Conservation (phyloP, 305 asterid genomes). For the Petunia hybrid region DNA sequence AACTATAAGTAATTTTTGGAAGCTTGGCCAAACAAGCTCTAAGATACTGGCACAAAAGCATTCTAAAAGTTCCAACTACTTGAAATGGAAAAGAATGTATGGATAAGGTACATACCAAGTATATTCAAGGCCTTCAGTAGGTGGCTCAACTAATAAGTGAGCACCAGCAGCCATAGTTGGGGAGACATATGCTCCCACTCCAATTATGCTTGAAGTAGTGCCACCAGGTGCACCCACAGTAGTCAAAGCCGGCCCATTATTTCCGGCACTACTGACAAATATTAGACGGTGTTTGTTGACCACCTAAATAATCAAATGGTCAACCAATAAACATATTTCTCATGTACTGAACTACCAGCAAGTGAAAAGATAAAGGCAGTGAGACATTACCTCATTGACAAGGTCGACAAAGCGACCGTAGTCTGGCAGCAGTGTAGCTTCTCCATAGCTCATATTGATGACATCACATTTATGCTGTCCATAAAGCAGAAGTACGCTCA, state of each 20-base stretch:
- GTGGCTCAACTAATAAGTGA: conserved; percentile 90
- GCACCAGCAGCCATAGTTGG: conserved; percentile 99
- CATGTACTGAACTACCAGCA: conserved; percentile 32
- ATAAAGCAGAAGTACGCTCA: conserved; percentile 31
- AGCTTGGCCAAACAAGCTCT: too few relatives aligned
- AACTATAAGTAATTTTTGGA: too few relatives aligned
- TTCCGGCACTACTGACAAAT: conserved; percentile 97
- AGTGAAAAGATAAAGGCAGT: conserved; percentile 36
- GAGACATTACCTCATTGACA: conserved; percentile 77
- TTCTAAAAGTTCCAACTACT: conserved; percentile 3
- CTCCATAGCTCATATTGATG: conserved; percentile 98
- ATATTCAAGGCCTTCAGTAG: conserved; percentile 93
- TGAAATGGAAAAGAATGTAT: conserved; percentile 29
- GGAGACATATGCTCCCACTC: conserved; percentile 97
- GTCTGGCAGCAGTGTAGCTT: conserved; percentile 86
- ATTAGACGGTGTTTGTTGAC: conserved; percentile 86
- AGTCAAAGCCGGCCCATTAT: conserved; percentile 92
- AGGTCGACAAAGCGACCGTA: conserved; percentile 98
- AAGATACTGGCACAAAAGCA: conserved; percentile 14
- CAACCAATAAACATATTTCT: conserved; percentile 10
- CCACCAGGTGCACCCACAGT: conserved; percentile 99
- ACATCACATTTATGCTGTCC: conserved; percentile 97
- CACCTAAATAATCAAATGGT: conserved; percentile 58
- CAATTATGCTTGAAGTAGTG: conserved; percentile 94
- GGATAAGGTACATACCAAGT: conserved; percentile 71